These are phyloP conservation scores for Ceriops tagal DNA, from an alignment of 345 rosid species.

Conservation along the genomic window DNA sequence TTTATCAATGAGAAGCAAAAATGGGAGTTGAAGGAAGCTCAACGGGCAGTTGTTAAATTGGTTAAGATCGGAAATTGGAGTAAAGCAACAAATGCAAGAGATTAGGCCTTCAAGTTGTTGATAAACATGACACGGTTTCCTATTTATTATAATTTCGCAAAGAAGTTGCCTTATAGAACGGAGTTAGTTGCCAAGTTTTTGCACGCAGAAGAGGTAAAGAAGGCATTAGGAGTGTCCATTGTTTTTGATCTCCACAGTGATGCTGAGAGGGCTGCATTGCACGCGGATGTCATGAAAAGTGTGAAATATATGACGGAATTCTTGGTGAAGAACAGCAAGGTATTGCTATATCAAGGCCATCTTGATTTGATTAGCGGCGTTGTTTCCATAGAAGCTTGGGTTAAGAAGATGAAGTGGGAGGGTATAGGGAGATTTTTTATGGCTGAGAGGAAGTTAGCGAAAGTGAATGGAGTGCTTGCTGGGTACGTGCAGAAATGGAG, in stretches of 20 bases:
- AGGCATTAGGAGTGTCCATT: slow-evolving; percentile 2
- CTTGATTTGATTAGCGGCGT: slow-evolving; percentile 55
- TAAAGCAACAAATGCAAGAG: slow-evolving; percentile 53
- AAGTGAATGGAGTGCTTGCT: slow-evolving; percentile 12
- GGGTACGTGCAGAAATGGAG: slow-evolving; percentile 12
- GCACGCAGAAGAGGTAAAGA: slow-evolving; percentile 12
- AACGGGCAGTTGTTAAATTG: slow-evolving; percentile 35
- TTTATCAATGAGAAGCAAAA: slow-evolving; percentile 62
- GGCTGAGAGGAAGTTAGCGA: slow-evolving; percentile 14
- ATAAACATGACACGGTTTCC: slow-evolving; percentile 64
- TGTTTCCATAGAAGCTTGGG: slow-evolving; percentile 69
- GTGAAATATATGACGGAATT: slow-evolving; percentile 34
- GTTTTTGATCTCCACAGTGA: neutral
- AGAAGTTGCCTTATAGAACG: slow-evolving; percentile 42
- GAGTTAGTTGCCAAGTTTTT: slow-evolving; percentile 36
- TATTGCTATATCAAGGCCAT: slow-evolving; percentile 64
- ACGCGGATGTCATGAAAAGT: slow-evolving; percentile 14
- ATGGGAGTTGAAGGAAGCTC: slow-evolving; percentile 47
- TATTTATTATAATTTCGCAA: slow-evolving; percentile 49
- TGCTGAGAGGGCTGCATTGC: neutral
- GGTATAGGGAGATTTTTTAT: slow-evolving; percentile 2
- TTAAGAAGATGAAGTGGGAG: slow-evolving; percentile 22
- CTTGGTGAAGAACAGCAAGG: slow-evolving; percentile 40
- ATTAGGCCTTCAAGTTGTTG: slow-evolving; percentile 23
- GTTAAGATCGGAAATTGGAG: slow-evolving; percentile 47